Evolutionary conservation across 306 rosid genomes (phyloP), one percentile per base, ranked within the genome.

Genomic region (Quillaja saponaria): DNA sequence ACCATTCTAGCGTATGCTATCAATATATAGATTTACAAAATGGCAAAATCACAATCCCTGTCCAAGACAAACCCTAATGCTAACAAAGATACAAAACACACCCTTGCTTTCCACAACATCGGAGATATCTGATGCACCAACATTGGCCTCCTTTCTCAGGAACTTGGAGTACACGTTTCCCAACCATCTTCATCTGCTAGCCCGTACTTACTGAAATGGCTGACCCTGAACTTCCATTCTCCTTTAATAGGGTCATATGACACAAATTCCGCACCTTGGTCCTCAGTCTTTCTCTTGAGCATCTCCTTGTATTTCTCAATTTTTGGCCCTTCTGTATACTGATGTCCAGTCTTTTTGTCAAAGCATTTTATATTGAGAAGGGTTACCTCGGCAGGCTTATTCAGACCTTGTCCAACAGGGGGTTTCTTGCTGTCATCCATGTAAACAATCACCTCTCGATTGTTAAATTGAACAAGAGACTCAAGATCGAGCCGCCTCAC

Each of bases 331-430:
- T 78, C 91, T 0, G 86, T 87, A 44, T 71, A 86, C 62, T 83
- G 91, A 4, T 66, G 76, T 49, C 96, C 95, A 6, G 86, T 82
- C 71, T 80, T 89, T 63, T 74, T 92, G 81, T 92, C 96, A 1
- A 85, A 47, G 67, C 96, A 94, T 63, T 85, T 94, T 11, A 94
- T 82, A 78, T 89, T 94, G 46, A 94, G 97, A 13, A 94, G 84
- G 31, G 96, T 89, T 1, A 94, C 99, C 87, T 81, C 99, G 37
- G 99, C 99, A 20, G 96, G 95, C 74, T 94, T 94, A 82, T 94
- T 94, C 53, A 94, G 86, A 52, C 99, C 99, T 73, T 90, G 97
- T 49, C 99, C 99, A 16, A 87, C 86, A 14, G 99, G 97, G 28
- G 97, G 97, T 62, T 87, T 90, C 87, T 87, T 94, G 52, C 80